Percentiles rank a stretch among this genome's conserved stretches.
phyloP scores from a whole-genome alignment of 129 eudicot species.

The Centaurea solstitialis region DNA sequence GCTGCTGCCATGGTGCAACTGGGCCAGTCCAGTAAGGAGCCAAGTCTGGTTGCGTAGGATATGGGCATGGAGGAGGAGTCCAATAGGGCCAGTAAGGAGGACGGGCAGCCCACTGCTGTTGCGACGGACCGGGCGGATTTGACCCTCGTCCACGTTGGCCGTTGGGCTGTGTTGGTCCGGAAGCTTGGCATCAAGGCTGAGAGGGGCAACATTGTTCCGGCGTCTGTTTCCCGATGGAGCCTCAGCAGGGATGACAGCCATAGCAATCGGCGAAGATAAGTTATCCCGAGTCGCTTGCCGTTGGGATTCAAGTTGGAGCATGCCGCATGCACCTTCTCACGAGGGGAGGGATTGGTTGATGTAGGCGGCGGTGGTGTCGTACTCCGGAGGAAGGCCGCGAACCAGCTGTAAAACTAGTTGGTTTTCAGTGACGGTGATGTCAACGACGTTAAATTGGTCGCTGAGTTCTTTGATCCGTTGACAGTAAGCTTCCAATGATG shows the following conservation, averaged over 20 bases:
- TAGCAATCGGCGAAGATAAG: neutral
- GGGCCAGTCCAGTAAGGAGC: neutral
- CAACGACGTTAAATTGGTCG: neutral
- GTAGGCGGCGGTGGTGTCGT: neutral
- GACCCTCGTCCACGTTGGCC: neutral
- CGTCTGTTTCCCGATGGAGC: neutral
- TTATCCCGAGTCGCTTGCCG: neutral
- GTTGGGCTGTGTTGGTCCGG: neutral
- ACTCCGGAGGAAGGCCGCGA: neutral
- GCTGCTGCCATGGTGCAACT: neutral
- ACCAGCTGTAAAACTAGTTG: neutral
- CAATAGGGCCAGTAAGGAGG: neutral
- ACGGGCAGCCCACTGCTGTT: neutral
- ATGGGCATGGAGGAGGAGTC: neutral
- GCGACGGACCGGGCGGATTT: neutral
- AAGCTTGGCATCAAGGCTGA: neutral
- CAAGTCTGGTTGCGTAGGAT: neutral
- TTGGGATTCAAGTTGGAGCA: neutral
- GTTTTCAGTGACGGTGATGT: neutral
- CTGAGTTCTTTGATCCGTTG: neutral
- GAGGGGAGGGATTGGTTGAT: neutral
- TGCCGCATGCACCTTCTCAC: neutral
- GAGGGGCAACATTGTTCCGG: neutral
- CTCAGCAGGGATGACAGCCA: neutral
- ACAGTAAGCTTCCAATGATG: neutral